Evolutionary conservation across 495 filamentous ascomycete genomes (phyloP).

Genomic region (Penicillium paradoxum): DNA sequence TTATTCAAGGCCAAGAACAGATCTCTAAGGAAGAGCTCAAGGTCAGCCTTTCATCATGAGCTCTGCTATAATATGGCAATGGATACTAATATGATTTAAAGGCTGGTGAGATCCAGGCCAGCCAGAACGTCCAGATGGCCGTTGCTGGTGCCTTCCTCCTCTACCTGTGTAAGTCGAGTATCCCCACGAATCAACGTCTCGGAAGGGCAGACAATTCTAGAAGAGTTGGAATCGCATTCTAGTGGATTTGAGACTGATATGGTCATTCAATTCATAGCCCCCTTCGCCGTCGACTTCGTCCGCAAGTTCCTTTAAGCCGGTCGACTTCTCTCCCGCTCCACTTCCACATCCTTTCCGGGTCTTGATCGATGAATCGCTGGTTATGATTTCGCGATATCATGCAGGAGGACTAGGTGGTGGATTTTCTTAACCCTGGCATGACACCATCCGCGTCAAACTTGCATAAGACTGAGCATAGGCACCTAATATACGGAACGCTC

Average conservation of each 20-base stretch:
- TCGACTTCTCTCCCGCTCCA: slow-evolving; percentile 1
- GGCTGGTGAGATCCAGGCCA: slow-evolving; percentile 67
- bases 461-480: not conserved
- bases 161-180: slow-evolving; percentile 71
- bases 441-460: not conserved
- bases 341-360: not conserved
- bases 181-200: not conserved
- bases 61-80: not conserved
- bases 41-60: slow-evolving; percentile 22
- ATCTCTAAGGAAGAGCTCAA: slow-evolving; percentile 45
- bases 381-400: slow-evolving; percentile 5
- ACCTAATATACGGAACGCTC: not conserved
- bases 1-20: slow-evolving; percentile 37
- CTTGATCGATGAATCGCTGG: slow-evolving; percentile 6
- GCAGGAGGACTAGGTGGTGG: not conserved
- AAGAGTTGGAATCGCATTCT: not conserved
- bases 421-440: not conserved
- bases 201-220: not conserved
- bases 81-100: slow-evolving; percentile 14
- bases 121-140: slow-evolving; percentile 58
- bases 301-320: slow-evolving; percentile 63
- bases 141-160: slow-evolving; percentile 60
- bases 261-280: slow-evolving; percentile 46
- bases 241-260: not conserved
- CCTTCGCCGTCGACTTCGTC: slow-evolving; percentile 75